These are phyloP conservation scores for Hymenochaete sp. DNA, from an alignment of 1,284 basidiomycete genomes.

Conservation along the genomic window DNA sequence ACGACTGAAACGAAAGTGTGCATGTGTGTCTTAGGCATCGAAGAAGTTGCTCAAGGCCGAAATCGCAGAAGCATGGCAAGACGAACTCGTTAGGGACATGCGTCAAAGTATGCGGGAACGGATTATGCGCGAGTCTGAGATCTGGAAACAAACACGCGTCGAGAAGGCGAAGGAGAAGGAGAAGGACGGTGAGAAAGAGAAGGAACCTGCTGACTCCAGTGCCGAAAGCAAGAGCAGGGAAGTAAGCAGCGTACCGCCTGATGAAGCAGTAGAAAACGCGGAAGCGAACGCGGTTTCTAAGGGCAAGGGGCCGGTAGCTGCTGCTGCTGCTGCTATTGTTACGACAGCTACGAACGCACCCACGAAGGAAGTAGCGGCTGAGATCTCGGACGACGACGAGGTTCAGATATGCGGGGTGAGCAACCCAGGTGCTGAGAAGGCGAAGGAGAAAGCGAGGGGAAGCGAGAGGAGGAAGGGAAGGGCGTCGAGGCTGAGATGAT, in stretches of 20 bases:
- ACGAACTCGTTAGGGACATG: slow-evolving; percentile 25
- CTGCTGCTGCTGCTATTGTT: too few relatives aligned
- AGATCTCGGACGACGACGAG: too few relatives aligned
- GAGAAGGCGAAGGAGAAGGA: slow-evolving; percentile 27
- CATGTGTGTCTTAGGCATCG: slow-evolving; percentile 30
- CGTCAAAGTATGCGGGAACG: slow-evolving; percentile 30
- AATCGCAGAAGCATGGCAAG: slow-evolving; percentile 38
- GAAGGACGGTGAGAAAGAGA: slow-evolving; percentile 21
- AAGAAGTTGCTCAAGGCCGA: slow-evolving; percentile 19
- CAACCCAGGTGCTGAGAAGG: slow-evolving; percentile 28
- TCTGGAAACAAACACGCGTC: slow-evolving; percentile 34
- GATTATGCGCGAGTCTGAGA: slow-evolving; percentile 32
- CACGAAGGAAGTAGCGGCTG: too few relatives aligned
- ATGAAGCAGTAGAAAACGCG: slow-evolving; percentile 13
- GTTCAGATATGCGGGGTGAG: too few relatives aligned
- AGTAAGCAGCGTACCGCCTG: neutral
- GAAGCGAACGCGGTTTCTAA: too few relatives aligned
- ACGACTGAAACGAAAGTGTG: neutral
- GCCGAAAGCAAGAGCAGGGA: neutral
- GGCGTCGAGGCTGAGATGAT: neutral
- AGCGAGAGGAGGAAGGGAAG: neutral
- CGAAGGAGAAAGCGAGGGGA: slow-evolving; percentile 26
- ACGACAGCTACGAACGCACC: too few relatives aligned
- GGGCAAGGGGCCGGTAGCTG: too few relatives aligned
- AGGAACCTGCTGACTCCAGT: neutral